Evolutionary conservation across 192 early-diverging fungal genomes (phyloP), one percentile per base, ranked within the genome.

Genomic region (Entomortierella chlamydospora): DNA sequence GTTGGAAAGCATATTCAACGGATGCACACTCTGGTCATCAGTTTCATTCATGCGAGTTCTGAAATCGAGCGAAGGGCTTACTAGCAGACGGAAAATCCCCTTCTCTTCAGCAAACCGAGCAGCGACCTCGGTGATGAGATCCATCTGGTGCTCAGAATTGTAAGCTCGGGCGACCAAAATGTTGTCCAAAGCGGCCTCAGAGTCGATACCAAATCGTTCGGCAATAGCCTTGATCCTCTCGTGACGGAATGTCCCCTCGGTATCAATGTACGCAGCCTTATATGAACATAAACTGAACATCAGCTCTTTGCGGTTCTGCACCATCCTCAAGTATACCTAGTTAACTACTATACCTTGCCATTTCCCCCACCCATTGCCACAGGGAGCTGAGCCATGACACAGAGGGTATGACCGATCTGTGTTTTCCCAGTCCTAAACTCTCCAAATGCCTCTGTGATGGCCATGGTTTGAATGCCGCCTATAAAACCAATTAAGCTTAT

Each of bases 341-440:
- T n/a, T n/a, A n/a, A n/a, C n/a, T n/a, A n/a, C n/a, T 54, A 10
- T 73, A 89, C 90, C 83, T 94, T 93, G 31, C 94, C 92, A 37
- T 90, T 89, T 20, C 87, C 91, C 42, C 95, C 95, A 23, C 95
- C 95, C 85, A 91, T 87, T 6, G 62, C 54, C 3, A 67, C 22
- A 1, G 93, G 91, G n/a, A 96, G 84, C 56, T 96, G 95, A 25
- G 85, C 89, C 2, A 84, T 83, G 8, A 95, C 93, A 70, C 92
- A 93, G 13, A 96, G 72, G 0, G 94, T 96, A 62, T 94, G 94
- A 13, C 83, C 86, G 2, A 96, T 72, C 73, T 96, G 93, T 1
- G 93, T 96, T 64, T 96, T 96, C 1, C 94, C 94, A 9, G 94
- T 96, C 30, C 94, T 81, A 73, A 93, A 96, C 72, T 95, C 93